A percentile compares a stretch with the other conserved stretches of the same genome.
Evolutionary conservation across 2,329 filamentous ascomycete species (phyloP).

Genomic region (Calycina herbarum): DNA sequence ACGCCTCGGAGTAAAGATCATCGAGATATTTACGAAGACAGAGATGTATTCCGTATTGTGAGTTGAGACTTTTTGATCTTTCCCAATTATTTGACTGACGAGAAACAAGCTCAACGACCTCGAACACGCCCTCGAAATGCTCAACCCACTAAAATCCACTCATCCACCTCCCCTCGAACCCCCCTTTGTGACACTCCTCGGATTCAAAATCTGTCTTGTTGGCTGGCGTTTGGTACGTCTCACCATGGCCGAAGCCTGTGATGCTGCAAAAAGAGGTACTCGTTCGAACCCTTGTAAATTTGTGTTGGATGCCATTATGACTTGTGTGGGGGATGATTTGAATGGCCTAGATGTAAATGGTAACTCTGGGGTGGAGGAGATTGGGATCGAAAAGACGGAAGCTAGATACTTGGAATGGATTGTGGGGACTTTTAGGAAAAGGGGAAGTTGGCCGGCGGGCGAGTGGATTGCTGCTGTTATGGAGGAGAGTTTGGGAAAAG

Average conservation of each 20-base stretch:
- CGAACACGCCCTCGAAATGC: slow-evolving; percentile 13
- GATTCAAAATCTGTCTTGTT: slow-evolving; percentile 19
- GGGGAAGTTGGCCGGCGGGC: slow-evolving; percentile 15
- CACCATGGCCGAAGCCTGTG: slow-evolving; percentile 14
- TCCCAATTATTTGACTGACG: not conserved
- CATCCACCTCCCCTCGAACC: slow-evolving; percentile 9
- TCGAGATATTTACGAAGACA: slow-evolving; percentile 18
- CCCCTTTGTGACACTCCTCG: slow-evolving; percentile 15
- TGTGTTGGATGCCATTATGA: slow-evolving; percentile 17
- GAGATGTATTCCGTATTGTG: slow-evolving; percentile 18
- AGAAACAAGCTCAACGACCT: slow-evolving; percentile 15
- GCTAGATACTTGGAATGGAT: slow-evolving; percentile 15
- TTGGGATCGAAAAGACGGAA: slow-evolving; percentile 7
- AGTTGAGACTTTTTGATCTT: not conserved
- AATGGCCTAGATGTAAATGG: not conserved
- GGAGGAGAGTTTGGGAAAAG: slow-evolving; percentile 17
- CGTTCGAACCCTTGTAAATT: slow-evolving; percentile 17
- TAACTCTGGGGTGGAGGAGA: not conserved
- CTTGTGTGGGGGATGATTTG: not conserved
- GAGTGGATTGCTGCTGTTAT: slow-evolving; percentile 18
- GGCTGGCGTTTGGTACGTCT: slow-evolving; percentile 17
- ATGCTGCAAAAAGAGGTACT: slow-evolving; percentile 1
- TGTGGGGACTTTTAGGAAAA: slow-evolving; percentile 15
- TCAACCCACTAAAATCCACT: slow-evolving; percentile 10
- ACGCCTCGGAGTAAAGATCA: slow-evolving; percentile 18